A percentile compares a stretch with the other conserved stretches of the same genome.
phyloP scores from a whole-genome alignment of 495 filamentous ascomycete species.

The Xylaria intraflava region DNA sequence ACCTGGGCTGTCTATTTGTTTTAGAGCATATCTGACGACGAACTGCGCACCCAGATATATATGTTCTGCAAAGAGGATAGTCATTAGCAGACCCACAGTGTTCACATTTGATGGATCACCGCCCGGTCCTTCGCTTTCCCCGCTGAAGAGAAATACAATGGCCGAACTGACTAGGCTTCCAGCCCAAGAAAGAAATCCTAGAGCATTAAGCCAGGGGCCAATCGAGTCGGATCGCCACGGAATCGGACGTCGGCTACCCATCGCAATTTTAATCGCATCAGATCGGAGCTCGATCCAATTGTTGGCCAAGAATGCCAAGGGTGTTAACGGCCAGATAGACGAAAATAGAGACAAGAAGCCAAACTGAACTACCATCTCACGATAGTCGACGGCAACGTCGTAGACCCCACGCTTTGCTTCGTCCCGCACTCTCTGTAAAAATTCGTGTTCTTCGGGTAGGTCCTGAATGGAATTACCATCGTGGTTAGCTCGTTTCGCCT shows the following conservation, averaged over 20 bases:
- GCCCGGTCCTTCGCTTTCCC: constrained; percentile 43
- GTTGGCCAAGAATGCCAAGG: constrained; percentile 84
- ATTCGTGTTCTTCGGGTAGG: constrained; percentile 63
- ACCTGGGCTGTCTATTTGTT: constrained; percentile 78
- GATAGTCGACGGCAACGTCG: constrained; percentile 78
- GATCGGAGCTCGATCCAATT: constrained; percentile 94
- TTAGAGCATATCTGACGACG: constrained; percentile 59
- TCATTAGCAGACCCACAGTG: constrained; percentile 75
- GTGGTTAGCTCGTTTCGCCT: constrained; percentile 45
- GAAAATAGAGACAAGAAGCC: constrained; percentile 93
- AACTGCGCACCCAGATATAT: constrained; percentile 69
- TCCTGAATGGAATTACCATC: constrained; percentile 45
- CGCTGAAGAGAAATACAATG: constrained; percentile 80
- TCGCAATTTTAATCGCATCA: constrained; percentile 90
- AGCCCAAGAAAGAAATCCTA: constrained; percentile 86
- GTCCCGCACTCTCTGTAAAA: constrained; percentile 72
- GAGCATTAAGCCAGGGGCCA: constrained; percentile 84
- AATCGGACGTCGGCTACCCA: constrained; percentile 80
- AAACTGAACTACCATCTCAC: constrained; percentile 95
- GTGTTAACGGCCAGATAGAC: constrained; percentile 84
- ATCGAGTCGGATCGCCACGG: constrained; percentile 88
- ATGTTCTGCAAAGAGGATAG: constrained; percentile 83
- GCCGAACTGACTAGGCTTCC: constrained; percentile 81
- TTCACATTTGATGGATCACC: constrained; percentile 61
- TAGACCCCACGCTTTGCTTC: constrained; percentile 84